These are phyloP conservation scores for Cucurbita argyrosperma DNA, from an alignment of 306 rosid genomes.

Conservation along the genomic window DNA sequence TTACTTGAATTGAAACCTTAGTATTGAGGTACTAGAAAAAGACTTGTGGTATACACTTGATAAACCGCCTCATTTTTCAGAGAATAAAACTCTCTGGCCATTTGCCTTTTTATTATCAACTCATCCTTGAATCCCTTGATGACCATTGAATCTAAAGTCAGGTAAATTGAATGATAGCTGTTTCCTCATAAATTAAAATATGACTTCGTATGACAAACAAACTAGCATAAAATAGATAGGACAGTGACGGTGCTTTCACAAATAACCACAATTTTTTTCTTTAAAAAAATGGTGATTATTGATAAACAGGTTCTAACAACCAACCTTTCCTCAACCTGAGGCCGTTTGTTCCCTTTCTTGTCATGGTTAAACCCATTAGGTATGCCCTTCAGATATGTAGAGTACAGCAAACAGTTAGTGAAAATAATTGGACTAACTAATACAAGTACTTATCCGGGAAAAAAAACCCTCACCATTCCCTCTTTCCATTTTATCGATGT, in stretches of 20 bases:
- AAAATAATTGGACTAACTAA: not conserved
- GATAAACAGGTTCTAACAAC: conserved; percentile 1
- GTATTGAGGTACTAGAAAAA: not conserved
- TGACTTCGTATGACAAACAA: not conserved
- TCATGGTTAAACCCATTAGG: conserved; percentile 64
- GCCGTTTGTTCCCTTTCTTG: conserved; percentile 82
- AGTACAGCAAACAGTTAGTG: conserved; percentile 1
- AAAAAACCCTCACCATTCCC: conserved; percentile 48
- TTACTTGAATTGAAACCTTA: not conserved
- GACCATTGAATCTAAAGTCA: not conserved
- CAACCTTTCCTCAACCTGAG: conserved; percentile 60
- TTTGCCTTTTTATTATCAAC: not conserved
- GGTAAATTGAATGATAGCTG: not conserved
- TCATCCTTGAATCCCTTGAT: not conserved
- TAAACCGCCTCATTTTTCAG: not conserved
- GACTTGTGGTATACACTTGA: not conserved
- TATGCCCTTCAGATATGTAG: conserved; percentile 32
- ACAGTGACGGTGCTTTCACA: not conserved
- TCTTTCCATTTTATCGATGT: conserved; percentile 91
- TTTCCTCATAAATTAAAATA: not conserved
- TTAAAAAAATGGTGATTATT: not conserved
- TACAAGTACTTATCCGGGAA: not conserved
- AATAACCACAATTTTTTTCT: not conserved
- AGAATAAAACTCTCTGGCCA: not conserved
- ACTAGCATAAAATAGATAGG: not conserved